Evolutionary conservation across 139 green algal species (phyloP), one percentile per base, ranked within the genome.

Genomic region (Ulvella scutata): DNA sequence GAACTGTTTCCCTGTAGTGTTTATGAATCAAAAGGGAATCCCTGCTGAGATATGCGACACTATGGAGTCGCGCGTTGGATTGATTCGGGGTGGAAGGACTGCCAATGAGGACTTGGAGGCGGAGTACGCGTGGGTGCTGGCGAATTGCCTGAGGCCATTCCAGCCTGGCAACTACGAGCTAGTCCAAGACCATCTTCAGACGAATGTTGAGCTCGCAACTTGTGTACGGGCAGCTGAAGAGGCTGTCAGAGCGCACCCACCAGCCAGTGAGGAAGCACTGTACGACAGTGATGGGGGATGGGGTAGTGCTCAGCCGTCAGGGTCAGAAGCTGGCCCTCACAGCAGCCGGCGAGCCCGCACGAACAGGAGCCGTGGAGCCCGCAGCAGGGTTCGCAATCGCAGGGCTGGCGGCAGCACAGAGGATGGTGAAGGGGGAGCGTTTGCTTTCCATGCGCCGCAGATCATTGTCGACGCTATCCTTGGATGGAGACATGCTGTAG

Each of bases 51-150:
- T 88, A 36, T 26, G 51, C 6, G 51, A 67, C 33, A 67, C 51
- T 29, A 6, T 67, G 9, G 51, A 26, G 17, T n/a, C n/a, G 62
- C 62, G 33, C n/a, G 7, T 43, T 13, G 31, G 36, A 44, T 75
- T 21, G 21, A 13, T 43, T n/a, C 29, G 6, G 7, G n/a, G 21
- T 61, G 37, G 36, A n/a, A 37, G 39, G 23, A 10, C 74, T 38
- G 80, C 78, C 3, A 78, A 84, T 38, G 85, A 88, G 0, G 79
- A 86, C 3, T 88, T 94, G 3, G 91, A 96, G 79, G 91, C 89
- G 3, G 91, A 96, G 83, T 96, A 93, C 77, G 91, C 91, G 10
- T 96, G 91, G 91, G 86, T 96, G 74, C 85, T 87, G 0, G 74
- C 84, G 4, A 84, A 91, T 61, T 87, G 80, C 77, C 74, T 96